Evolutionary conservation across 177 flowering plant genomes (phyloP), one percentile per base, ranked within the genome.

Genomic region (Vitis hybrid): DNA sequence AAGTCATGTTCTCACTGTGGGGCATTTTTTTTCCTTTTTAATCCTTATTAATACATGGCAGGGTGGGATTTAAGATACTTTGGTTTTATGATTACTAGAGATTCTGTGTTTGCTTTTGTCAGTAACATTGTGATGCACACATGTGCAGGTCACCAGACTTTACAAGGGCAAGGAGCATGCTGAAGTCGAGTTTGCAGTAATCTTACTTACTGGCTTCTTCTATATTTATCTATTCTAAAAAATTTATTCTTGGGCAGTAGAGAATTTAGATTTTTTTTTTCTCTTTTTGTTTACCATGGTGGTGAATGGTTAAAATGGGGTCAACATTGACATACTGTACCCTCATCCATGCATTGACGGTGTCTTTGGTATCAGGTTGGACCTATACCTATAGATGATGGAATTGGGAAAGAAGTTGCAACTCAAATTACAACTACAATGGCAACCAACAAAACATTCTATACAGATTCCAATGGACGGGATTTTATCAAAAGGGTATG

Each of bases 181-280:
- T 73, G 99, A 95, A 87, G 85, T 95, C n/a, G 99, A 95, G 67
- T 95, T 90, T 74, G 80, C 73, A 66, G 99, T 95, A 81, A 89
- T 93, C 71, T 73, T 69, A 22, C 61, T 58, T 31, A 18, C 48
- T 72, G 54, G 65, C 56, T 59, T 20, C 65, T 34, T 53, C 49
- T 12, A 52, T 2, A 39, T 39, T 39, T 39, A 39, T 39, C 8
- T 39, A 39, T 39, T 39, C 45, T 39, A 39, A 39, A 39, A 39
- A 5, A 39, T 4, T 26, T 39, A 39, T 39, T 39, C 45, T 39
- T 39, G 45, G 45, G 45, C 45, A 6, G 7, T 39, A 39, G 0
- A 39, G 45, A 39, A 39, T 39, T 39, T 26, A 26, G 29, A 26
- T 26, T 0, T 39, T 39, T 39, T 39, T 39, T 39, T 39, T 5